Percentiles rank a stretch among this genome's conserved stretches.
Conservation (phyloP, 108 stramenopile genomes). For the Bacterosira constricta region DNA sequence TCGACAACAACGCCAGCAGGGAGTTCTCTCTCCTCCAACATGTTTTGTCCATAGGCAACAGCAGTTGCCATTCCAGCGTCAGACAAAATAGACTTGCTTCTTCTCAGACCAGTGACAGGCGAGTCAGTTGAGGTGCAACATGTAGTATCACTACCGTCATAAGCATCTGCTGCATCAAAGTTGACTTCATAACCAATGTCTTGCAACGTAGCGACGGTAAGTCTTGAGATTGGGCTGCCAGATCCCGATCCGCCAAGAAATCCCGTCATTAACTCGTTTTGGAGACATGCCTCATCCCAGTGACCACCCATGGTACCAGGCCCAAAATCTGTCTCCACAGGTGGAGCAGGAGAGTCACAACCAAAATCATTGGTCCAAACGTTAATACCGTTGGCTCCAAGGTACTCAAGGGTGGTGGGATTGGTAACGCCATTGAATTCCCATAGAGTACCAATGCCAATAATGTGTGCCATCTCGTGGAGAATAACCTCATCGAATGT, state of each 20-base stretch:
- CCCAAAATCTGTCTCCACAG: slow-evolving; percentile 35
- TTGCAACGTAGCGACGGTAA: slow-evolving; percentile 38
- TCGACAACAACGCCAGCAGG: too few relatives aligned
- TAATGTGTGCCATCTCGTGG: slow-evolving; percentile 57
- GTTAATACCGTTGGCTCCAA: not conserved
- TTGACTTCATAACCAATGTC: slow-evolving; percentile 45
- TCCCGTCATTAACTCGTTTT: slow-evolving; percentile 51
- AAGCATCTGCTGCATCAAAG: slow-evolving; percentile 21
- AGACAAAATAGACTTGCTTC: not conserved
- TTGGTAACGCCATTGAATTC: slow-evolving; percentile 1
- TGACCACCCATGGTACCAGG: slow-evolving; percentile 32
- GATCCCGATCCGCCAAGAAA: too few relatives aligned
- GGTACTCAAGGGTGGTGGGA: not conserved
- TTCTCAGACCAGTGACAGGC: too few relatives aligned
- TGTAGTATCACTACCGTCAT: not conserved
- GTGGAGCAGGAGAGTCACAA: slow-evolving; percentile 2
- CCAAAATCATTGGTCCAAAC: slow-evolving; percentile 16
- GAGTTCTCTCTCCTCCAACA: not conserved
- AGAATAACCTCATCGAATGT: slow-evolving; percentile 19
- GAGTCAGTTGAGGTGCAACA: not conserved
- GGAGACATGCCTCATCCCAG: slow-evolving; percentile 45
- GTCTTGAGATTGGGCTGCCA: slow-evolving; percentile 7
- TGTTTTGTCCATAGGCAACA: not conserved
- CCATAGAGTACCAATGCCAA: slow-evolving; percentile 52
- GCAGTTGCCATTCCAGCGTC: not conserved